A percentile compares a stretch with the other conserved stretches of the same genome.
phyloP scores from a whole-genome alignment of 1,139 yeast genomes.

The Taiozyma sp. region DNA sequence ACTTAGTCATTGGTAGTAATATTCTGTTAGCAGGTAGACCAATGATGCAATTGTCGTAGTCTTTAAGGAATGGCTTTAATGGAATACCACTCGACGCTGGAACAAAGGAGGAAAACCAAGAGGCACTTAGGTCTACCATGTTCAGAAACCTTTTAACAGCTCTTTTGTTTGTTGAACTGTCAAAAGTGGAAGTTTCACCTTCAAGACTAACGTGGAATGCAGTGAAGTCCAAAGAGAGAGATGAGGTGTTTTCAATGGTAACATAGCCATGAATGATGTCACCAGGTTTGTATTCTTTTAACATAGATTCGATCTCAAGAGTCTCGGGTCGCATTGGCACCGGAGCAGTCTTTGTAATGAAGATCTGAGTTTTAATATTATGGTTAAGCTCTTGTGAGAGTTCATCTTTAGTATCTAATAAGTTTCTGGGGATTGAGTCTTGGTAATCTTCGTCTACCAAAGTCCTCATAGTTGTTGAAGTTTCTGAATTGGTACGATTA shows the following conservation, averaged over 20 bases:
- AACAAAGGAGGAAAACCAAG: conserved; percentile 35
- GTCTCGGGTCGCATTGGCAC: conserved; percentile 15
- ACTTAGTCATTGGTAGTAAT: conserved; percentile 44
- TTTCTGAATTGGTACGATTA: neutral
- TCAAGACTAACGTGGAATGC: conserved; percentile 57
- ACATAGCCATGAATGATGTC: conserved; percentile 52
- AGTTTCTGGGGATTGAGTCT: conserved; percentile 6
- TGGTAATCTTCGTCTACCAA: neutral
- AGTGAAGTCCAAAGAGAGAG: conserved; percentile 42
- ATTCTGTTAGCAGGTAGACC: conserved; percentile 51
- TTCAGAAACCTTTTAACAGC: conserved; percentile 33
- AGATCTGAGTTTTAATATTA: conserved; percentile 26
- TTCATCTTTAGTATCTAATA: conserved; percentile 9
- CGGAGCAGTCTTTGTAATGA: conserved; percentile 33
- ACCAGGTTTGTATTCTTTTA: conserved; percentile 49
- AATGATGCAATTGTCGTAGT: conserved; percentile 43
- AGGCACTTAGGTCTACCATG: conserved; percentile 40
- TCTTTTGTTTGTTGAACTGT: conserved; percentile 23
- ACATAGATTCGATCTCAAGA: conserved; percentile 27
- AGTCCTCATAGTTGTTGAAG: neutral
- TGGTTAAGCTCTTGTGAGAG: conserved; percentile 10
- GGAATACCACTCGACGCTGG: conserved; percentile 40
- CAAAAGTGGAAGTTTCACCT: conserved; percentile 36
- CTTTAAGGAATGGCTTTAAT: conserved; percentile 40
- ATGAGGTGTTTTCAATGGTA: conserved; percentile 40